phyloP scores from a whole-genome alignment of 495 filamentous ascomycete species.

The Aspergillus sclerotiicarbonarius region DNA sequence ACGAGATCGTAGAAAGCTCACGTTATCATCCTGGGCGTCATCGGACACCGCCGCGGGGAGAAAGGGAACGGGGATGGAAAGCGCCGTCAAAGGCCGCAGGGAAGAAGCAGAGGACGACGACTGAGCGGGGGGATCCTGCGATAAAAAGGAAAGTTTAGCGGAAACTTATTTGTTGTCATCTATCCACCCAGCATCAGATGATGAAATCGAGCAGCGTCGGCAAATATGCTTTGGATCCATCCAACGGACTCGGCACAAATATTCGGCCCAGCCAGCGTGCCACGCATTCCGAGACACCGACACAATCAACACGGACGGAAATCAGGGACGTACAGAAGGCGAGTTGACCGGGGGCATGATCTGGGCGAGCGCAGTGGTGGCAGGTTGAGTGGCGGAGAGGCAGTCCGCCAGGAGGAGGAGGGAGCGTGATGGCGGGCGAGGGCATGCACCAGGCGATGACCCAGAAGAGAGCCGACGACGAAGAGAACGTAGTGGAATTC shows the following conservation, averaged over 20 bases:
- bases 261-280: background rate
- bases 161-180: background rate
- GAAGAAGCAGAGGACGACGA: slow-evolving; percentile 32
- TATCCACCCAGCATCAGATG: background rate
- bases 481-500: background rate
- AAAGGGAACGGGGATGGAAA: slow-evolving; percentile 42
- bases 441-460: slow-evolving; percentile 11
- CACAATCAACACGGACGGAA: background rate
- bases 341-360: slow-evolving; percentile 35
- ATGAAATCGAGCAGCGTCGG: background rate
- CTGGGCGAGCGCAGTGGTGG: slow-evolving; percentile 4
- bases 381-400: slow-evolving; percentile 9
- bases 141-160: slow-evolving; percentile 11
- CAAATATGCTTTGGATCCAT: background rate
- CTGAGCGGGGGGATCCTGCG: slow-evolving; percentile 32
- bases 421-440: background rate
- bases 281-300: background rate
- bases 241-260: background rate
- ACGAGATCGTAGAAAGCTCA: slow-evolving; percentile 55
- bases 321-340: slow-evolving; percentile 16
- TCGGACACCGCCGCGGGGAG: slow-evolving; percentile 48
- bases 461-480: background rate
- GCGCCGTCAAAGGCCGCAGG: slow-evolving; percentile 26
- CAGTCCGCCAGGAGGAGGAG: slow-evolving; percentile 10
- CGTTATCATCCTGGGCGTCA: slow-evolving; percentile 58